Percentiles rank a stretch among this genome's conserved stretches.
These are phyloP conservation scores for Lasiodiplodia hormozganensis DNA, from an alignment of 2,329 filamentous ascomycete species.

Conservation along the genomic window DNA sequence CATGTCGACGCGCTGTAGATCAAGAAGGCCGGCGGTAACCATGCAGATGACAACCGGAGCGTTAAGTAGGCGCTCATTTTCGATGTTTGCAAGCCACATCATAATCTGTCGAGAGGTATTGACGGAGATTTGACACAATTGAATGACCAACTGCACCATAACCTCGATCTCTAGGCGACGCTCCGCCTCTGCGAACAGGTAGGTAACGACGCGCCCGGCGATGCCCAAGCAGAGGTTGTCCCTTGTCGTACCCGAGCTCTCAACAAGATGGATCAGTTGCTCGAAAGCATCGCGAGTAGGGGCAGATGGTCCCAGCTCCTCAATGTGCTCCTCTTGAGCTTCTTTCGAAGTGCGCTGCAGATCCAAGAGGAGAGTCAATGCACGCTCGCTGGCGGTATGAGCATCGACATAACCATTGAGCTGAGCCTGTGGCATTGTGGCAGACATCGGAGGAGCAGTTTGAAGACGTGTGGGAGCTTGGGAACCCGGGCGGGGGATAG, in stretches of 20 bases:
- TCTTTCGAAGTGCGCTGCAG: slow-evolving; percentile 64
- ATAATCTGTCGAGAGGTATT: slow-evolving; percentile 62
- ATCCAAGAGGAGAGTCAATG: slow-evolving; percentile 62
- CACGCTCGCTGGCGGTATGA: slow-evolving; percentile 59
- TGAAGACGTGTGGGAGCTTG: slow-evolving; percentile 58
- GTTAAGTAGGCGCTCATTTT: slow-evolving; percentile 67
- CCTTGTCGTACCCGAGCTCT: slow-evolving; percentile 60
- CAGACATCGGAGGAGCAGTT: slow-evolving; percentile 38
- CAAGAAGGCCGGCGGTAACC: slow-evolving; percentile 65
- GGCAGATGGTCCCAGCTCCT: slow-evolving; percentile 62
- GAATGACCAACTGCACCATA: slow-evolving; percentile 65
- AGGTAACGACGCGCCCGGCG: slow-evolving; percentile 63
- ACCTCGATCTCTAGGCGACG: slow-evolving; percentile 67
- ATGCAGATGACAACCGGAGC: slow-evolving; percentile 66
- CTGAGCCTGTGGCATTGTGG: slow-evolving; percentile 54
- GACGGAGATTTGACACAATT: slow-evolving; percentile 67
- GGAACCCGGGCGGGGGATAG: slow-evolving; percentile 63
- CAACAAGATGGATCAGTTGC: slow-evolving; percentile 61
- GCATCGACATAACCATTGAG: slow-evolving; percentile 67
- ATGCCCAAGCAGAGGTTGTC: slow-evolving; percentile 63
- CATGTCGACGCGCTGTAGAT: slow-evolving; percentile 64
- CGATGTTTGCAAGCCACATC: slow-evolving; percentile 57
- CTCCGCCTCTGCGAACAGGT: slow-evolving; percentile 62
- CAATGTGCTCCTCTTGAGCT: slow-evolving; percentile 64
- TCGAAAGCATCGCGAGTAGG: slow-evolving; percentile 65